Conservation (phyloP, 2,329 filamentous ascomycete genomes). For the Pseudogymnoascus sp. region DNA sequence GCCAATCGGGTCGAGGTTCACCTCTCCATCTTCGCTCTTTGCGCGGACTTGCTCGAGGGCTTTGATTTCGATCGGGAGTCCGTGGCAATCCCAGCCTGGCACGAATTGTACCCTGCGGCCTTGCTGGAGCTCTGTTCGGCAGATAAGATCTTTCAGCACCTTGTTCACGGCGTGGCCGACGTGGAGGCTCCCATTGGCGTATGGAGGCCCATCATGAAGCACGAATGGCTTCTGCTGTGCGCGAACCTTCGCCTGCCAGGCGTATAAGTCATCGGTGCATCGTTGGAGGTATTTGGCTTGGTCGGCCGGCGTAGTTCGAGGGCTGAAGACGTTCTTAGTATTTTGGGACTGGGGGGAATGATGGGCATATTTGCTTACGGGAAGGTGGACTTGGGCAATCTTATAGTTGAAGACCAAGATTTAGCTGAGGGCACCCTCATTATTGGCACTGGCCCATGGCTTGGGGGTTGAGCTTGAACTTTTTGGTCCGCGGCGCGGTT, state of each 20-base stretch:
- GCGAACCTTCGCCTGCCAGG: slow-evolving; percentile 60
- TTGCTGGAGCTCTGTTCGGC: slow-evolving; percentile 70
- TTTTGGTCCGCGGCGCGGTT: neutral
- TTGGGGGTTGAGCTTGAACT: neutral
- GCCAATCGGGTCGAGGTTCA: slow-evolving; percentile 44
- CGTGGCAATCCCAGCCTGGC: slow-evolving; percentile 97
- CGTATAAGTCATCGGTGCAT: slow-evolving; percentile 82
- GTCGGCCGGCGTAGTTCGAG: slow-evolving; percentile 35
- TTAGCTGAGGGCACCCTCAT: slow-evolving; percentile 30
- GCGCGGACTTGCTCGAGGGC: slow-evolving; percentile 53
- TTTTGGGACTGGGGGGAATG: slow-evolving; percentile 2
- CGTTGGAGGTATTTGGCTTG: slow-evolving; percentile 55
- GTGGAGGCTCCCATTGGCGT: slow-evolving; percentile 88
- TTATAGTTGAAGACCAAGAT: slow-evolving; percentile 67
- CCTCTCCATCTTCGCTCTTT: slow-evolving; percentile 23
- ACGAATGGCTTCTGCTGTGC: slow-evolving; percentile 51
- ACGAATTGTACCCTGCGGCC: slow-evolving; percentile 73
- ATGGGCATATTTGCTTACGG: slow-evolving; percentile 42
- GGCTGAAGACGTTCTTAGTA: slow-evolving; percentile 19
- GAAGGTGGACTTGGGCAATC: slow-evolving; percentile 67
- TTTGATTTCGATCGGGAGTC: slow-evolving; percentile 93
- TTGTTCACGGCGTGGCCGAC: slow-evolving; percentile 96
- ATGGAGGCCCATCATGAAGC: slow-evolving; percentile 92
- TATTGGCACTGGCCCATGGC: slow-evolving; percentile 4
- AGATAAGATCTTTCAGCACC: slow-evolving; percentile 88